Evolutionary conservation across 1,284 basidiomycete genomes (phyloP).

Genomic region (Trichosporon faecale): DNA sequence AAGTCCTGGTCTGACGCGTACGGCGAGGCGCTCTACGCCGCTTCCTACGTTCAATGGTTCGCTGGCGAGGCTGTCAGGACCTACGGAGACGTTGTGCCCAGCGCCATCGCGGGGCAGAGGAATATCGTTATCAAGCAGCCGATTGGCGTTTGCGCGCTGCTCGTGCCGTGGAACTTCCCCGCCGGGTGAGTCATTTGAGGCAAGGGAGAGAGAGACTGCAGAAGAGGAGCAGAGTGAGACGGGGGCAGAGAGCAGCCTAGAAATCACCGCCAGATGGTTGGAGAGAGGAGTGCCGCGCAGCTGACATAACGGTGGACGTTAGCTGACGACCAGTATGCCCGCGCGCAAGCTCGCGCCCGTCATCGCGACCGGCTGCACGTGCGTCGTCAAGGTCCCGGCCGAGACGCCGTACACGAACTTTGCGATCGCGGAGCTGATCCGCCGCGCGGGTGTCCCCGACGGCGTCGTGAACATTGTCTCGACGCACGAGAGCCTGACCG

Average conservation of each 20-base stretch:
- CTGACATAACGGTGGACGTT: too few relatives aligned
- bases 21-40: conserved; percentile 74
- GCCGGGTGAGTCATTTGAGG: conserved; percentile 58
- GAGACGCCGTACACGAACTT: conserved; percentile 94
- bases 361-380: conserved; percentile 91
- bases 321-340: conserved; percentile 56
- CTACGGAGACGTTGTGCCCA: conserved; percentile 75
- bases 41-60: conserved; percentile 79
- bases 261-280: too few relatives aligned
- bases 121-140: conserved; percentile 95
- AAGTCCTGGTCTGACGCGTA: conserved; percentile 79
- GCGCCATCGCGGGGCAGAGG: conserved; percentile 66
- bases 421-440: conserved; percentile 66
- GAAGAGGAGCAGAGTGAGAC: too few relatives aligned
- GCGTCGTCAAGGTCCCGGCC: conserved; percentile 90
- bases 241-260: too few relatives aligned
- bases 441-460: conserved; percentile 84
- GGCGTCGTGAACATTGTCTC: conserved; percentile 95
- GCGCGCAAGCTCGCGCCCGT: conserved; percentile 59
- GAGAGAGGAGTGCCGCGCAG: too few relatives aligned
- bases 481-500: conserved; percentile 44
- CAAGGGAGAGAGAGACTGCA: too few relatives aligned
- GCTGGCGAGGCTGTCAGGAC: conserved; percentile 81
- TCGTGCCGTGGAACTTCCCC: conserved; percentile 72
- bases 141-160: conserved; percentile 60